These are phyloP conservation scores for Geotrichum macrosporum DNA, from an alignment of 1,139 yeast species.

Conservation along the genomic window DNA sequence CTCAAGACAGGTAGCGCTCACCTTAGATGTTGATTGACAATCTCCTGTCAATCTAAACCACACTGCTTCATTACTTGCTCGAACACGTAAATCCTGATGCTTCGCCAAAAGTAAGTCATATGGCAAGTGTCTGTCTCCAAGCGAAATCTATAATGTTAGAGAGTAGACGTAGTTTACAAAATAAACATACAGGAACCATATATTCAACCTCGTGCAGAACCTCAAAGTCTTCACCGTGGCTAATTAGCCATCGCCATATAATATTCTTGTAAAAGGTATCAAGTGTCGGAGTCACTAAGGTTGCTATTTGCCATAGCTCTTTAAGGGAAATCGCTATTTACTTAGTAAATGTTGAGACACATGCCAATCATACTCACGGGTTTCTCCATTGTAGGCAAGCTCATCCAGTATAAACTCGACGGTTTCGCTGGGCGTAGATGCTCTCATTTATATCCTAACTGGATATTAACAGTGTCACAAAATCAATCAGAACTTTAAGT, in stretches of 20 bases:
- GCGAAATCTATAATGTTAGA: constrained; percentile 9
- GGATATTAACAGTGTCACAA: too few relatives aligned
- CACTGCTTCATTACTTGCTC: constrained; percentile 36
- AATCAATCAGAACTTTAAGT: too few relatives aligned
- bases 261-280: constrained; percentile 31
- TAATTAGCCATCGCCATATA: constrained; percentile 35
- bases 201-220: constrained; percentile 25
- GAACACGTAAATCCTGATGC: constrained; percentile 29
- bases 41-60: constrained; percentile 40
- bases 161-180: not conserved
- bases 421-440: constrained; percentile 33
- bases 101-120: constrained; percentile 23
- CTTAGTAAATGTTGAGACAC: too few relatives aligned
- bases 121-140: constrained; percentile 22
- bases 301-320: constrained; percentile 33
- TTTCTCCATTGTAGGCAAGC: constrained; percentile 36
- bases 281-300: constrained; percentile 25
- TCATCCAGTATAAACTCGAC: constrained; percentile 34
- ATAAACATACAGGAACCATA: constrained; percentile 15
- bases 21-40: constrained; percentile 25
- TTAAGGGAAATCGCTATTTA: constrained; percentile 32
- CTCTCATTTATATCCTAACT: too few relatives aligned
- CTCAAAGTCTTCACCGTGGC: constrained; percentile 27
- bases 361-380: constrained; percentile 37
- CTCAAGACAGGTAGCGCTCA: constrained; percentile 6